A percentile compares a stretch with the other conserved stretches of the same genome.
phyloP scores from a whole-genome alignment of 2,329 filamentous ascomycete genomes.

The Cladophialophora carrionii region DNA sequence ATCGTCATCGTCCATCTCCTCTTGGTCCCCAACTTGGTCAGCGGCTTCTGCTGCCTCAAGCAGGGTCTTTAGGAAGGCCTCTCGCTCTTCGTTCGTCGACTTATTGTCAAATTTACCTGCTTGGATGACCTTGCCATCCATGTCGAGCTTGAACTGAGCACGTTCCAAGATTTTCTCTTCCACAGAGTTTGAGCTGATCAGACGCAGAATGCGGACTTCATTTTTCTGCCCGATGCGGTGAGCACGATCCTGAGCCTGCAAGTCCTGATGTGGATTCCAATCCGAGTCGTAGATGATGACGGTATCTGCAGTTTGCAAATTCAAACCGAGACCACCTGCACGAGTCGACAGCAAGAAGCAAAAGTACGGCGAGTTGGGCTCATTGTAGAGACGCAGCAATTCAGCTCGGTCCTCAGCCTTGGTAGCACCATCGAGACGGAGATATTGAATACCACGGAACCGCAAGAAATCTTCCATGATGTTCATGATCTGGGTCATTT shows the following conservation, averaged over 20 bases:
- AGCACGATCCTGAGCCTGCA: constrained; percentile 98
- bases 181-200: constrained; percentile 95
- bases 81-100: constrained; percentile 96
- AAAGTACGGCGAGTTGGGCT: constrained; percentile 87
- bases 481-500: constrained; percentile 99
- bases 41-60: constrained; percentile 76
- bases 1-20: constrained; percentile 97
- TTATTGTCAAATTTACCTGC: constrained; percentile 99
- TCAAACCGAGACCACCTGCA: constrained; percentile 95
- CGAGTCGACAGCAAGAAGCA: constrained; percentile 98
- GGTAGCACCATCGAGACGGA: constrained; percentile 93
- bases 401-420: constrained; percentile 97
- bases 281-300: constrained; percentile 99
- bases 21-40: constrained; percentile 74
- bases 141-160: constrained; percentile 96
- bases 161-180: constrained; percentile 98
- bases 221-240: constrained; percentile 99
- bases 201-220: constrained; percentile 90
- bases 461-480: constrained; percentile 99
- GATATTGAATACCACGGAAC: constrained; percentile 77
- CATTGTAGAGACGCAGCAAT: constrained; percentile 85
- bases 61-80: constrained; percentile 91
- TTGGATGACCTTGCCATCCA: constrained; percentile 99
- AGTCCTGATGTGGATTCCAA: constrained; percentile 99
- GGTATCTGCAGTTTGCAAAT: constrained; percentile 95